A percentile compares a stretch with the other conserved stretches of the same genome.
Conservation (phyloP, 2,329 filamentous ascomycete genomes). For the Ceratocystis colombiana region DNA sequence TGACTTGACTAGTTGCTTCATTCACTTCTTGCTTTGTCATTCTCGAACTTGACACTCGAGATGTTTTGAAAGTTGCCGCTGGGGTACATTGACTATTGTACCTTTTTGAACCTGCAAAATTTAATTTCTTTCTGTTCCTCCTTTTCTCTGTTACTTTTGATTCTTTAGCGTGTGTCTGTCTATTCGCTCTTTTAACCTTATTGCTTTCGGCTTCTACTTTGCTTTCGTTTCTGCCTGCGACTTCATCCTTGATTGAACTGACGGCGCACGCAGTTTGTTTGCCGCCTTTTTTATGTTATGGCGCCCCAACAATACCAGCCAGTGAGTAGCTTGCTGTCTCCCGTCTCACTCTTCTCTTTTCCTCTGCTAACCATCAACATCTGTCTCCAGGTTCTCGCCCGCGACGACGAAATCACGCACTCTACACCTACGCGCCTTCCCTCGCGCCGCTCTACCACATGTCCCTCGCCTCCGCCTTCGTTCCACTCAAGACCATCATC, state of each 20-base stretch:
- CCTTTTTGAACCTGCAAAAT: background rate
- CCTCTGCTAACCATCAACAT: conserved; percentile 14
- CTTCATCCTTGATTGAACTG: too few relatives aligned
- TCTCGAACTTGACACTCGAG: background rate
- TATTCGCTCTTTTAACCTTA: background rate
- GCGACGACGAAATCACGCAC: conserved; percentile 40
- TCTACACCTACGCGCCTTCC: conserved; percentile 34
- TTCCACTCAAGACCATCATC: conserved; percentile 75
- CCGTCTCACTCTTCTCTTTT: background rate
- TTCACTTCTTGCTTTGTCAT: background rate
- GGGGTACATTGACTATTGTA: conserved; percentile 3
- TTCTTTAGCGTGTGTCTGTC: background rate
- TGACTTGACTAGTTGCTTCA: background rate
- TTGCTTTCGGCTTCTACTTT: too few relatives aligned
- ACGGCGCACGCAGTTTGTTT: background rate
- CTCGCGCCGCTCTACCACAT: conserved; percentile 36
- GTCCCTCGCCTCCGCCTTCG: conserved; percentile 63
- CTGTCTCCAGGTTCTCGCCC: conserved; percentile 44
- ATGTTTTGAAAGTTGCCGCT: background rate
- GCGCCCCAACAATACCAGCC: conserved; percentile 24
- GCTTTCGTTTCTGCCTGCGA: too few relatives aligned
- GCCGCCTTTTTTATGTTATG: conserved; percentile 5
- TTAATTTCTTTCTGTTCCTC: background rate
- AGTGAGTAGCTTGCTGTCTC: conserved; percentile 2
- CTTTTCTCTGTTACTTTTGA: conserved; percentile 7